Conservation (phyloP, 106 monocot genomes). For the Platanthera zijinensis region DNA sequence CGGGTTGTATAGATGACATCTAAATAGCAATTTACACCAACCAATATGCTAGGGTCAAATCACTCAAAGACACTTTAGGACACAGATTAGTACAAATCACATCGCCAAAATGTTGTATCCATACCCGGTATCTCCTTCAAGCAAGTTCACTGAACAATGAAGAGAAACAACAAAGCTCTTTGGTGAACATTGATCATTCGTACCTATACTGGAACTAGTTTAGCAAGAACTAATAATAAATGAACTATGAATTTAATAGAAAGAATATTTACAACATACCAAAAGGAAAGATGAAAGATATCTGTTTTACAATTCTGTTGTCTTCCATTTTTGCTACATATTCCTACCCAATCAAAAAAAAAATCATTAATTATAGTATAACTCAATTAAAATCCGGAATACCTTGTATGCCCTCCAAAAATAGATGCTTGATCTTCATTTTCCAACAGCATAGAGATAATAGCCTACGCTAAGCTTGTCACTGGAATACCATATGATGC, state of each 20-base stretch:
- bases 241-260: background rate
- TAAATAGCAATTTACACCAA: background rate
- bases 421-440: background rate
- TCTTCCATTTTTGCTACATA: conserved; percentile 14
- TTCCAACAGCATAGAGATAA: background rate
- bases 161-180: conserved; percentile 42
- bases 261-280: conserved; percentile 17
- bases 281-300: conserved; percentile 41
- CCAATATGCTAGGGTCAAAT: background rate
- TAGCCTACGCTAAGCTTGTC: background rate
- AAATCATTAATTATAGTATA: background rate
- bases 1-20: background rate
- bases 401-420: background rate
- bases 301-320: conserved; percentile 30
- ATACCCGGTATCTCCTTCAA: conserved; percentile 98
- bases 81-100: background rate
- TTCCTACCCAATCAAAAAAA: conserved; percentile 15
- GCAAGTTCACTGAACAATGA: conserved; percentile 78
- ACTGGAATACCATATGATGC: background rate
- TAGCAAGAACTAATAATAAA: conserved; percentile 6
- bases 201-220: conserved; percentile 4
- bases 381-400: background rate
- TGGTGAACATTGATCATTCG: conserved; percentile 4
- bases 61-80: background rate
- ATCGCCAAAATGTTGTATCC: background rate